Percentiles rank a stretch among this genome's conserved stretches.
These are phyloP conservation scores for Blechomonas ayalai DNA, from an alignment of 208 protist species.

Conservation along the genomic window DNA sequence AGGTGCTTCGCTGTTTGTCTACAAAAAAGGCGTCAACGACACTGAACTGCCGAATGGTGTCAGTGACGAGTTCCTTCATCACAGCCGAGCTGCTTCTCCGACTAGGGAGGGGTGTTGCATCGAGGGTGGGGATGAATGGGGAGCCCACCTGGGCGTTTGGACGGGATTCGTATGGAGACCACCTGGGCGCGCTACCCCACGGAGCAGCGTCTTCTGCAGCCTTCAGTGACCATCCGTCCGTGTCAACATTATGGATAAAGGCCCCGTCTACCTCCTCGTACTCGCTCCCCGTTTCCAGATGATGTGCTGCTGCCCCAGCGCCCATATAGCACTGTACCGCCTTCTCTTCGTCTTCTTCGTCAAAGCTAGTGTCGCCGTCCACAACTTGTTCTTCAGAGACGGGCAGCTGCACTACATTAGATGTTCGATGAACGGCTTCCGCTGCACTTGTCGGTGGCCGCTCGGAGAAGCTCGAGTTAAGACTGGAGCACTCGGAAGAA, in stretches of 20 bases:
- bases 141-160: no score
- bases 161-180: no score
- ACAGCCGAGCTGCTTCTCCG: conserved; percentile 7
- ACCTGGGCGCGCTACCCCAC: no score
- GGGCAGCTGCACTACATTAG: neutral
- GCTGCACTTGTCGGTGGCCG: conserved; percentile 1
- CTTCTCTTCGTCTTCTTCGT: conserved; percentile 58
- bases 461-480: conserved; percentile 60
- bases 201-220: no score
- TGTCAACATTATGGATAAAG: no score
- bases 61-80: conserved; percentile 1
- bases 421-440: neutral
- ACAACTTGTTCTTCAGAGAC: conserved; percentile 2
- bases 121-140: neutral
- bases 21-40: conserved; percentile 69
- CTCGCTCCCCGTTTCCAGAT: no score
- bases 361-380: conserved; percentile 10
- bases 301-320: conserved; percentile 7
- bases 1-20: conserved; percentile 25
- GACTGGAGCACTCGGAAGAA: conserved; percentile 17
- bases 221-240: no score
- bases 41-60: conserved; percentile 19
- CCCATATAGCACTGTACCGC: conserved; percentile 51
- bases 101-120: conserved; percentile 1
- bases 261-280: no score